Base-by-base conservation (phyloP, 495 filamentous ascomycete species). In the Penicillium paxilli region DNA sequence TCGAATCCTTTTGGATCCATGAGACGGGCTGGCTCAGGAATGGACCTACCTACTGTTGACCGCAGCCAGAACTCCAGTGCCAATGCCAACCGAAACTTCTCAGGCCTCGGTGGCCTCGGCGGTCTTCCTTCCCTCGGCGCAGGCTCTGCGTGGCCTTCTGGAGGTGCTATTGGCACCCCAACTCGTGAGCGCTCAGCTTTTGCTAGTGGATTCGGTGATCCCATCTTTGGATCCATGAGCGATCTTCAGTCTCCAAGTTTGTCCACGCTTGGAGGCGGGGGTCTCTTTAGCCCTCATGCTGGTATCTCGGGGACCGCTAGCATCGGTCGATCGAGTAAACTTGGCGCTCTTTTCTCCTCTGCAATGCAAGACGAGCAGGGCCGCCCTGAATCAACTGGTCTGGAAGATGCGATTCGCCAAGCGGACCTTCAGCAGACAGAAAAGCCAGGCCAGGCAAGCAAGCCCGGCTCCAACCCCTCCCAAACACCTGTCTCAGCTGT, bases 31-130 rank as follows among this genome's bases (percentile, higher is more conserved):
- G 76, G 76, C 20, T 77, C 76, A 9, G 78, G 80, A 1, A 83
- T 90, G 64, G 91, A 92, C 42, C 76, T 82, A 41, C 70, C 80
- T 33, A 69, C 74, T 1, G 86, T 89, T 56, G 92, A 96, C 59
- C 85, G 90, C 24, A 96, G 90, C 70, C 89, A 93, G 67, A 93
- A 87, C 3, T 93, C 90, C n/a, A 95, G 90, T 61, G 85, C 82
- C 9, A 86, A 88, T 8, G 84, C 87, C 8, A 73, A 74, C 44
- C 87, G 89, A 52, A 85, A 78, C 30, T 94, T 92, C 64, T 78
- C 85, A 5, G 75, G 78, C 23, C 69, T 93, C 5, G 83, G 85
- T 57, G 83, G 83, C 26, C 63, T 88, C 7, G 77, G 82, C 32
- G 87, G 69, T 59, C 77, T 83, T 49, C 68, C 83, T 52, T 74